Percentiles rank a stretch among this genome's conserved stretches.
Evolutionary conservation across 352 stramenopile species (phyloP).

Genomic region (Aphanomyces invadans): DNA sequence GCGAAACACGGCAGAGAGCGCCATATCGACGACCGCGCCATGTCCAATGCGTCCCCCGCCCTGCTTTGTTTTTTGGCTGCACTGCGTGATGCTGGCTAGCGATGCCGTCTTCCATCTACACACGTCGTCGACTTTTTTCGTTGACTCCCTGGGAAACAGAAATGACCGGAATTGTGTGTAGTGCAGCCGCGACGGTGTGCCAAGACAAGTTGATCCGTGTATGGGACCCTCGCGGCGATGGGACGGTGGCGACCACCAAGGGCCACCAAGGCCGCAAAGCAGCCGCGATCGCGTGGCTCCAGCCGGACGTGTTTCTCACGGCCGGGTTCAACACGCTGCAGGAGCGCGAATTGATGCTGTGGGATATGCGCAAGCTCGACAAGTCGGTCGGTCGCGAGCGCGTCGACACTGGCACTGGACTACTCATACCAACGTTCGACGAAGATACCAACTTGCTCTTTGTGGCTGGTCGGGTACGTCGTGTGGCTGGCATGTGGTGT

Average conservation of each 20-base stretch:
- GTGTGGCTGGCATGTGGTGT: too few relatives aligned
- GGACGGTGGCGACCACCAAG: constrained; percentile 24
- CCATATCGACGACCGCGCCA: too few relatives aligned
- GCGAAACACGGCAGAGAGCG: too few relatives aligned
- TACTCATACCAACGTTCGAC: constrained; percentile 65
- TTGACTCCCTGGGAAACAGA: too few relatives aligned
- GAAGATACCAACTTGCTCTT: constrained; percentile 59
- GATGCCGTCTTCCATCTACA: too few relatives aligned
- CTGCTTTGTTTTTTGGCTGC: too few relatives aligned
- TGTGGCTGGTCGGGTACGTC: constrained; percentile 46
- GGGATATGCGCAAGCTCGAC: constrained; percentile 49
- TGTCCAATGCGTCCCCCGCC: too few relatives aligned
- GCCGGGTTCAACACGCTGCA: constrained; percentile 55
- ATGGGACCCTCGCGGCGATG: constrained; percentile 40
- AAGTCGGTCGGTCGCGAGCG: constrained; percentile 53
- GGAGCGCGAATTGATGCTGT: constrained; percentile 70
- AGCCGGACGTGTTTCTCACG: constrained; percentile 47
- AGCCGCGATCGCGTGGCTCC: constrained; percentile 52
- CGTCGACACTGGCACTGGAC: constrained; percentile 50
- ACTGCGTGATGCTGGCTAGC: too few relatives aligned
- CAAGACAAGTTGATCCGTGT: constrained; percentile 43
- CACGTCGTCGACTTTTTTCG: too few relatives aligned
- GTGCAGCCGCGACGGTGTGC: constrained; percentile 34
- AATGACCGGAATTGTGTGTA: too few relatives aligned
- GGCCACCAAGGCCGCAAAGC: constrained; percentile 44